Evolutionary conservation across 345 rosid species (phyloP), one percentile per base, ranked within the genome.

Genomic region (Odontarrhena argentea): DNA sequence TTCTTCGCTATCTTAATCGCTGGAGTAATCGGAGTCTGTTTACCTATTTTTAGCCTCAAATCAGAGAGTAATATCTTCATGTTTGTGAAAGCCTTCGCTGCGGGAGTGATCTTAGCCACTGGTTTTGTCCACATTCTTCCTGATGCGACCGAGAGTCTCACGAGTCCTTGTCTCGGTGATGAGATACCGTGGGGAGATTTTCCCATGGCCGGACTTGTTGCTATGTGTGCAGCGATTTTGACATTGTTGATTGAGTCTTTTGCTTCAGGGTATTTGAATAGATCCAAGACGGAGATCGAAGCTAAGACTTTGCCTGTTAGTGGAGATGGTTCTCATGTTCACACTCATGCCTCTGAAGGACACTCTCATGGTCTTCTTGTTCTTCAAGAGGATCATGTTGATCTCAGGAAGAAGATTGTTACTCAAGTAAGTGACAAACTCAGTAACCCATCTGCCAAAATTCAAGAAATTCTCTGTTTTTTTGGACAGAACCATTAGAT

Each of bases 71-170:
- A 85, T 52, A 13, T 79, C 9, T 87, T 85, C 82, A 81, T 84
- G 78, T 74, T 77, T 71, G 75, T 89, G 18, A 85, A 82, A 65
- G 86, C 89, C 2, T 85, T 84, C 44, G 89, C 91, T 1, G 85
- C 93, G 0, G 93, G 91, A 5, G 89, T 84, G 13, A 89, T 85
- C 35, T 69, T 86, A 6, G 79, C 86, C n/a, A 85, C 93, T 0
- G 85, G 91, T 4, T 85, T 83, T 68, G 43, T 89, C 34, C 93
- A 87, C 79, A 76, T 84, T 9, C 81, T 89, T 3, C 88, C 94
- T 0, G 83, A 85, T 1, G 84, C 93, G 1, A 84, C 82, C n/a
- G 76, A 83, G 3, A 69, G 56, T 45, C 71, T 86, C 61, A 79
- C 83, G 44, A 83, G 87, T 8, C 80, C 89, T 2, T 83, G 86